Evolutionary conservation across 805 yeast genomes (phyloP).

Genomic region (Wickerhamiella slavikovae): DNA sequence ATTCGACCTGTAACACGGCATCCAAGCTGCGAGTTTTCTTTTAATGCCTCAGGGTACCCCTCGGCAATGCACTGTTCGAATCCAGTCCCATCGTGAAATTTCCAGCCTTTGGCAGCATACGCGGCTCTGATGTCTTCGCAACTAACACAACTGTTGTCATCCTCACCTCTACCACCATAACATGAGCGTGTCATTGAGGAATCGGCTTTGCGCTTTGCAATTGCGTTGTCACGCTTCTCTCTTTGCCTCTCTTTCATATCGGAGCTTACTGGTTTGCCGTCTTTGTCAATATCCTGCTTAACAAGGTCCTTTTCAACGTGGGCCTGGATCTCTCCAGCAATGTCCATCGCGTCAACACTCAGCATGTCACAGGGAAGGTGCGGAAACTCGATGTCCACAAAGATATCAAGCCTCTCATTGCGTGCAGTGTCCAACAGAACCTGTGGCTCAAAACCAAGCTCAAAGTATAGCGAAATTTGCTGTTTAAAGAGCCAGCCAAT

Average conservation of each 20-base stretch:
- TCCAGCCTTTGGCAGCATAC: conserved; percentile 64
- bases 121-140: conserved; percentile 70
- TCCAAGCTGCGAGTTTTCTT: conserved; percentile 52
- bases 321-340: conserved; percentile 63
- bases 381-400: conserved; percentile 68
- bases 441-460: conserved; percentile 54
- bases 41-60: conserved; percentile 53
- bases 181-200: conserved; percentile 67
- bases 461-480: conserved; percentile 60
- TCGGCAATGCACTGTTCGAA: conserved; percentile 81
- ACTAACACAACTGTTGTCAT: conserved; percentile 63
- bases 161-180: conserved; percentile 53
- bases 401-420: conserved; percentile 53
- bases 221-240: conserved; percentile 15
- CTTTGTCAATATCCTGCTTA: conserved; percentile 37
- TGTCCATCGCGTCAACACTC: conserved; percentile 73
- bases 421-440: conserved; percentile 58
- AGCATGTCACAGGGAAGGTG: conserved; percentile 63
- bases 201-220: conserved; percentile 13
- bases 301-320: conserved; percentile 56
- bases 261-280: conserved; percentile 29
- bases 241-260: conserved; percentile 24
- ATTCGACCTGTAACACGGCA: conserved; percentile 72
- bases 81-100: conserved; percentile 69
- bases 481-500: conserved; percentile 41